These are phyloP conservation scores for Theobroma grandiflorum DNA, from an alignment of 441 rosid species.

Conservation along the genomic window DNA sequence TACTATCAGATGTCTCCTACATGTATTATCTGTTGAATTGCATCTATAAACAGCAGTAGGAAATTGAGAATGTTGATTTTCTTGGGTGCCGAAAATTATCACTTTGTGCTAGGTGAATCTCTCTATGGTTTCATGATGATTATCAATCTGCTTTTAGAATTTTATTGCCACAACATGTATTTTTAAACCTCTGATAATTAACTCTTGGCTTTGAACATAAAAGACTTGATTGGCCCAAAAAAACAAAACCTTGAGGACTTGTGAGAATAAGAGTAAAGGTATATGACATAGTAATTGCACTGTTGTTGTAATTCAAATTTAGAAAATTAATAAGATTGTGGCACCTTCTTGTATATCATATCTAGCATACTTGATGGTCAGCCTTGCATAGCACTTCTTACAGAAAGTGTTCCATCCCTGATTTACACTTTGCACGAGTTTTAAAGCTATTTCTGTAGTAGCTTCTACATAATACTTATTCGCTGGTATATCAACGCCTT, in stretches of 20 bases:
- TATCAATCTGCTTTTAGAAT: not conserved
- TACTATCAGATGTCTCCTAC: not conserved
- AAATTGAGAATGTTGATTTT: not conserved
- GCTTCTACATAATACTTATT: slow-evolving; percentile 8
- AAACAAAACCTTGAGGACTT: not conserved
- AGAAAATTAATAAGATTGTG: not conserved
- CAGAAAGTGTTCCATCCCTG: not conserved
- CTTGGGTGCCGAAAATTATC: not conserved
- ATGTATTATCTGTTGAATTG: not conserved
- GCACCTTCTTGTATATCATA: not conserved
- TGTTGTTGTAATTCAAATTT: not conserved
- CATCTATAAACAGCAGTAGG: not conserved
- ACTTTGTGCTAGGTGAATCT: not conserved
- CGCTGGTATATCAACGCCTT: not conserved
- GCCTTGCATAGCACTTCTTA: not conserved
- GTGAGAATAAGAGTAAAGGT: not conserved
- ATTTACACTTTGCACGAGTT: not conserved
- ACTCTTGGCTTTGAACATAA: not conserved
- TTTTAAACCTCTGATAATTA: not conserved
- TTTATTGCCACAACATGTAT: not conserved
- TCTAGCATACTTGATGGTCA: not conserved
- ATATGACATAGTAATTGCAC: not conserved
- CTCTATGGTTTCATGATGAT: not conserved
- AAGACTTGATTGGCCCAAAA: not conserved
- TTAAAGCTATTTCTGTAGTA: not conserved